Percentiles rank a stretch among this genome's conserved stretches.
Evolutionary conservation across 2,329 filamentous ascomycete species (phyloP).

Genomic region (Fusarium chlamydosporum): DNA sequence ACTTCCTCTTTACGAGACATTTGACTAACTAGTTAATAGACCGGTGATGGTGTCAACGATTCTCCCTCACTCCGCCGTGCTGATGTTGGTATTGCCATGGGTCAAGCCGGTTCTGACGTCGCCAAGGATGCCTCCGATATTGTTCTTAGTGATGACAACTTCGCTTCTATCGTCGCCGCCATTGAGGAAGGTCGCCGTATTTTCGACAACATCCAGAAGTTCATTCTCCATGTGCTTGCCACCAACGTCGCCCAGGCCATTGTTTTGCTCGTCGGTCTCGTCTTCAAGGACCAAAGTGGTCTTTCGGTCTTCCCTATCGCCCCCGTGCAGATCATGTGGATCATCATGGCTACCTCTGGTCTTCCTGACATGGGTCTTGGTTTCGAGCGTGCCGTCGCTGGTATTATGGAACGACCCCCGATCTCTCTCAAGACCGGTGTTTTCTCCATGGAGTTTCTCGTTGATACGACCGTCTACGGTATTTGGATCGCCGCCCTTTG

Average conservation of each 20-base stretch:
- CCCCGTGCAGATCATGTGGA: slow-evolving; percentile 84
- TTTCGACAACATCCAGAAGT: slow-evolving; percentile 83
- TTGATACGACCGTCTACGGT: slow-evolving; percentile 78
- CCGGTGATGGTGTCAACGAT: slow-evolving; percentile 81
- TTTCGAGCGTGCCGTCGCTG: slow-evolving; percentile 77
- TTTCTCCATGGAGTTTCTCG: slow-evolving; percentile 75
- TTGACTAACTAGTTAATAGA: slow-evolving; percentile 54
- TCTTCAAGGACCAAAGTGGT: slow-evolving; percentile 74
- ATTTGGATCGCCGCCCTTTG: slow-evolving; percentile 77
- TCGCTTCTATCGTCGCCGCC: slow-evolving; percentile 78
- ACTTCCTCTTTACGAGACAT: background rate
- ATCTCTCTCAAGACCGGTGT: slow-evolving; percentile 73
- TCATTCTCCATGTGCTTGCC: slow-evolving; percentile 77
- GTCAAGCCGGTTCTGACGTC: slow-evolving; percentile 72
- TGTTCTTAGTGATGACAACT: slow-evolving; percentile 80
- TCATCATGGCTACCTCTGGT: slow-evolving; percentile 83
- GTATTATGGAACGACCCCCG: slow-evolving; percentile 77
- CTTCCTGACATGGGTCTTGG: slow-evolving; percentile 84
- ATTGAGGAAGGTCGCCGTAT: slow-evolving; percentile 80
- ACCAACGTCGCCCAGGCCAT: slow-evolving; percentile 80
- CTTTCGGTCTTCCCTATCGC: slow-evolving; percentile 81
- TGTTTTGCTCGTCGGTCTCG: slow-evolving; percentile 77
- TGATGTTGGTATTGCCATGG: slow-evolving; percentile 80
- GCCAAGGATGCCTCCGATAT: slow-evolving; percentile 76
- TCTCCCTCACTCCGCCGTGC: slow-evolving; percentile 77